phyloP scores from a whole-genome alignment of 352 stramenopile genomes.

The Phytophthora sp. region DNA sequence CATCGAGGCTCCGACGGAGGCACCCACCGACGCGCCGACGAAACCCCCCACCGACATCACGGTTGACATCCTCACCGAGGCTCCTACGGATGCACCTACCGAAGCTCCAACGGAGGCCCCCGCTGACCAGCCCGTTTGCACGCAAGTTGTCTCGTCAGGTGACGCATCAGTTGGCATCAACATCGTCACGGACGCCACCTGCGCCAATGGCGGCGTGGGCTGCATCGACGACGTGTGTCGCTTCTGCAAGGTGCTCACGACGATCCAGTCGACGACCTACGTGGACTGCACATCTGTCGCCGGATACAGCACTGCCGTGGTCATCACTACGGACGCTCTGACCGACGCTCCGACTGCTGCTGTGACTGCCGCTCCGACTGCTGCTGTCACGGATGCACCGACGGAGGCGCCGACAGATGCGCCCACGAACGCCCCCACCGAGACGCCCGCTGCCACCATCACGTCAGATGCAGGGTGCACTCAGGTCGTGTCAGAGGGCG shows the following conservation, averaged over 20 bases:
- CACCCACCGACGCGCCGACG: constrained; percentile 7
- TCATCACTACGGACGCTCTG: not conserved
- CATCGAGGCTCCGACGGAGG: not conserved
- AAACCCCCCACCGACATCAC: not conserved
- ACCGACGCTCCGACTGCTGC: not conserved
- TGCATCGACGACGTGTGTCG: constrained; percentile 47
- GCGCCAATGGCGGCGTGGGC: constrained; percentile 34
- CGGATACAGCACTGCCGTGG: constrained; percentile 4
- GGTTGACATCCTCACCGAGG: too few species aligned
- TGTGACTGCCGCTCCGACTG: too few species aligned
- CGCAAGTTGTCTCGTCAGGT: constrained; percentile 28
- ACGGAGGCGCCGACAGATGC: not conserved
- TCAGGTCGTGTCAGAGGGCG: constrained; percentile 28
- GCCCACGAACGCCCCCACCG: constrained; percentile 6
- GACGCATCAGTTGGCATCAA: constrained; percentile 36
- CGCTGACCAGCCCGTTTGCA: constrained; percentile 4
- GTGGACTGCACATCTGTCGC: constrained; percentile 25
- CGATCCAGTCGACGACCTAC: constrained; percentile 29
- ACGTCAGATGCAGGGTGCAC: constrained; percentile 13
- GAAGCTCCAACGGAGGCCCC: constrained; percentile 5
- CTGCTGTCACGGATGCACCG: not conserved
- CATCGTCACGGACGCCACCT: constrained; percentile 38
- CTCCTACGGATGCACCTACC: constrained; percentile 3
- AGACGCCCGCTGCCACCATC: constrained; percentile 6
- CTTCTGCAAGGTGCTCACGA: constrained; percentile 42